Evolutionary conservation across 495 filamentous ascomycete genomes (phyloP), one percentile per base, ranked within the genome.

Genomic region (Penicillium cataractarum): DNA sequence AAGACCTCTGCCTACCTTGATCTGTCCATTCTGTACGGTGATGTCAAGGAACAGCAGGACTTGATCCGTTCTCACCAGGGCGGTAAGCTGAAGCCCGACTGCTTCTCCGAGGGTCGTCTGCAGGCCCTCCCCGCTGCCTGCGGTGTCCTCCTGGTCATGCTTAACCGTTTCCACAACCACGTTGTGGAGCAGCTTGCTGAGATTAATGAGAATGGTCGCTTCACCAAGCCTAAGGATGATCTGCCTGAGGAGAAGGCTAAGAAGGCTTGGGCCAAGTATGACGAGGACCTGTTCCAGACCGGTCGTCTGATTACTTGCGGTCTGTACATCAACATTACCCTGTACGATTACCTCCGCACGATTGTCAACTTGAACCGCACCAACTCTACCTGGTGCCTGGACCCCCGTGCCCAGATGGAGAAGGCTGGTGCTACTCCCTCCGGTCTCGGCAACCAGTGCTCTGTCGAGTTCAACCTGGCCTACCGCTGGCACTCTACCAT

Each of bases 271-370:
- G 80, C 77, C 48, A 90, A 92, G 72, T 88, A 87, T 63, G 92
- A 96, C 64, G 86, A 93, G 58, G 90, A 95, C 59, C 78, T 96
- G 21, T 96, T 96, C 82, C 90, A 96, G 67, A 92, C 89, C 17
- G 90, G 87, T 35, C 81, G 91, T 42, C 80, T 95, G 35, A 82
- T 93, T 62, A 92, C 89, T 3, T 92, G 89, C 37, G 90, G 92
- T 55, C 79, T 94, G 7, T 95, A 93, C 72, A 90, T 92, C 70
- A 93, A 95, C 79, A 90, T 92, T 65, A 87, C 90, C 7, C 78
- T 95, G 33, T 83, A 90, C 60, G 92, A 96, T 68, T 96, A 96
- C 70, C 83, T 96, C 39, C 87, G 92, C 27, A 92, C 90, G 21
- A 93, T 96, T 64, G 81, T 95, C 74, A 93, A 93, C 71, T 73